phyloP scores from a whole-genome alignment of 2,329 filamentous ascomycete genomes.

The Penicillium sp. region DNA sequence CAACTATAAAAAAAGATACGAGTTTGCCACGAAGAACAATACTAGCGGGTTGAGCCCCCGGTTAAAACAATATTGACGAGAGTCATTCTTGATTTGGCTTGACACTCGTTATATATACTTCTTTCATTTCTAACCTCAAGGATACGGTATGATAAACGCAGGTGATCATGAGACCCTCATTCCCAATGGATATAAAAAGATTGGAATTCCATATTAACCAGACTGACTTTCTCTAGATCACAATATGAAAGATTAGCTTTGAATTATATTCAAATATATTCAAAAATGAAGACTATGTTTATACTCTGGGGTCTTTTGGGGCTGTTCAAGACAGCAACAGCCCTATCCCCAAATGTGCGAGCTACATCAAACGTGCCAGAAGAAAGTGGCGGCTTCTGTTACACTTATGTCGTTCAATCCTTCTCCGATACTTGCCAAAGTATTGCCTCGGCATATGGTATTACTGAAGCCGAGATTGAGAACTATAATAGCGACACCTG shows the following conservation, averaged over 20 bases:
- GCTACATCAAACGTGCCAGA: neutral
- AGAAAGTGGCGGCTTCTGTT: constrained; percentile 37
- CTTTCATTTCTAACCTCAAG: neutral
- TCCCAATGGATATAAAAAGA: neutral
- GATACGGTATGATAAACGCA: neutral
- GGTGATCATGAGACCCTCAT: neutral
- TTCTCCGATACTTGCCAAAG: constrained; percentile 36
- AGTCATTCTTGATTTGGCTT: neutral
- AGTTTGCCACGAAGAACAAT: neutral
- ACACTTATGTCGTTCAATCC: constrained; percentile 32
- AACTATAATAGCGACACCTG: constrained; percentile 46
- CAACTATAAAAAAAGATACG: neutral
- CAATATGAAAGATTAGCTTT: neutral
- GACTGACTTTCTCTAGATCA: neutral
- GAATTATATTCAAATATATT: neutral
- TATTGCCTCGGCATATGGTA: constrained; percentile 33
- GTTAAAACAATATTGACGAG: neutral
- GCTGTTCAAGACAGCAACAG: neutral
- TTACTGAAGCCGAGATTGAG: constrained; percentile 42
- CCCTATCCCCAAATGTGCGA: neutral
- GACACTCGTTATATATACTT: neutral
- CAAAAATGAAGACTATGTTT: neutral
- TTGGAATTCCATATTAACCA: neutral
- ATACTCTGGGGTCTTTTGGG: neutral
- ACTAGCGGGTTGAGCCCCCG: neutral